Base-by-base conservation (phyloP, 352 stramenopile species). In the Albugo laibachii region DNA sequence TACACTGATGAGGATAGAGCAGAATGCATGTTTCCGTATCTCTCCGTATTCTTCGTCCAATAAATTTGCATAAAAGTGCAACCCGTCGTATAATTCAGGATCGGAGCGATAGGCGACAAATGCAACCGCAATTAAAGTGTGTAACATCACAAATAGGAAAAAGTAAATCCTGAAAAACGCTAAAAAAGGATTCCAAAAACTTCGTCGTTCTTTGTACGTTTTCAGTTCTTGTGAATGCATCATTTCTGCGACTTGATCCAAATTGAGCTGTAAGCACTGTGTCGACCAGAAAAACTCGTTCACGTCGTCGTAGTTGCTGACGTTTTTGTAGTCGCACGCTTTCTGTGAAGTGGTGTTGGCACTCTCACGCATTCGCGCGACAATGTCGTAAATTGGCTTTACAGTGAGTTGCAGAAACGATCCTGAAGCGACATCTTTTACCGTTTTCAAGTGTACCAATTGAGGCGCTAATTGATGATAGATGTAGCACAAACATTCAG, bases 261-360 rank as follows among this genome's bases (percentile, higher is more conserved):
- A 71, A 41, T 85, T 66, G 41, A 73, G 77, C 10, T 78, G 58
- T 2, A 91, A 66, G 51, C 79, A 92, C 20, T 56, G 45, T 0
- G 38, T 11, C 1, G 54, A 78, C 79, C 79, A 92, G 48, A 92
- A 92, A 56, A 86, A 92, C 58, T 92, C 79, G 58, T 92, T 92
- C 15, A 92, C 57, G 36, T 92, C 79, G 53, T 92, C 79, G 48
- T 92, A 92, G 55, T 92, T 92, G 37, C 61, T 84, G 13, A 82
- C 69, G 19, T 92, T 66, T 50, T 87, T 53, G 55, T 92, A 77
- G 50, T 92, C 79, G 15, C 49, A 52, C 12, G 37, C 38, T 34
- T 55, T 35, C 8, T 31, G 3, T 31, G 24, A 31, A 8, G 3
- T 31, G n/a, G 52, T 16, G 13, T 83, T 56, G 0, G 66, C 49